Conservation (phyloP, 2,329 filamentous ascomycete species). For the Pestalotiopsis sp. region DNA sequence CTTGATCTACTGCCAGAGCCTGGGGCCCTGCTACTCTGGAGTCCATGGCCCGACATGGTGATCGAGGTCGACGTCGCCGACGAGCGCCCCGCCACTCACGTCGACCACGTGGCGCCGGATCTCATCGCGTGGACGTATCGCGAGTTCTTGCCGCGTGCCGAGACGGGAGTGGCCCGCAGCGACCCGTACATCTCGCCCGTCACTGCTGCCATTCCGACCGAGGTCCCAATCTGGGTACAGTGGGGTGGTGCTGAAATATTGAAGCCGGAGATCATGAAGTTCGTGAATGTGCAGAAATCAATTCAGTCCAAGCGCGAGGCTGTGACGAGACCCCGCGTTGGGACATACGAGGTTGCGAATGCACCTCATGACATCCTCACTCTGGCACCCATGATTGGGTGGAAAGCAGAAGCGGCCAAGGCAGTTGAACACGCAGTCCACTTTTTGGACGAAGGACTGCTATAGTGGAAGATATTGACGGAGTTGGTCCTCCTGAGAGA, state of each 20-base stretch:
- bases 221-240: conserved; percentile 26
- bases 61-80: conserved; percentile 12
- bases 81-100: conserved; percentile 13
- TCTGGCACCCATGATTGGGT: conserved; percentile 24
- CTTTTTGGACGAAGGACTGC: conserved; percentile 6
- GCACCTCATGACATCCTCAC: conserved; percentile 27
- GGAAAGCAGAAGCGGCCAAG: conserved; percentile 8
- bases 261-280: conserved; percentile 23
- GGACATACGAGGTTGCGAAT: conserved; percentile 8
- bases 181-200: conserved; percentile 20
- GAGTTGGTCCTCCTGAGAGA: too few relatives aligned
- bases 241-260: conserved; percentile 25
- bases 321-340: neutral
- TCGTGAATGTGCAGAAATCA: conserved; percentile 21
- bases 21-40: conserved; percentile 28
- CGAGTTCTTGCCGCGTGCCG: conserved; percentile 26
- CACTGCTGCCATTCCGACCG: conserved; percentile 20
- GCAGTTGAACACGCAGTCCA: conserved; percentile 13
- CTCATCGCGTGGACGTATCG: conserved; percentile 18
- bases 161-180: conserved; percentile 13
- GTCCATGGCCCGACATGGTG: conserved; percentile 29
- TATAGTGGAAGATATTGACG: neutral
- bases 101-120: conserved; percentile 15
- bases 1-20: conserved; percentile 24
- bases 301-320: conserved; percentile 9